A percentile compares a stretch with the other conserved stretches of the same genome.
Conservation (phyloP, 2,329 filamentous ascomycete species). For the Ascochyta viciae-villosae region DNA sequence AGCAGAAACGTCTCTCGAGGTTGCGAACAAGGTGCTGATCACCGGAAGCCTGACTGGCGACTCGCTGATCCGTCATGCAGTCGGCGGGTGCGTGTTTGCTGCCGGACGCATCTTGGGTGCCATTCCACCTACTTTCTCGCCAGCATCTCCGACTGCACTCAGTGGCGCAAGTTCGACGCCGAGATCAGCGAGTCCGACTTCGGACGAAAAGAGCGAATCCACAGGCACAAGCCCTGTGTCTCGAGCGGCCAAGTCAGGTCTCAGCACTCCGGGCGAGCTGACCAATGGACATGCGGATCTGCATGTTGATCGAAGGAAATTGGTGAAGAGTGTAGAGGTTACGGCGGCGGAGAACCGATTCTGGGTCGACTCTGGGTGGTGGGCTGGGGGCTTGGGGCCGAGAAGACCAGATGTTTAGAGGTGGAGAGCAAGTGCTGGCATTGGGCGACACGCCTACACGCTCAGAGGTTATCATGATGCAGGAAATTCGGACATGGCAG, state of each 20-base stretch:
- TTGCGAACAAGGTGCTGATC: constrained; percentile 61
- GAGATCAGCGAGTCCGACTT: constrained; percentile 31
- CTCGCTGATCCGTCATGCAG: constrained; percentile 65
- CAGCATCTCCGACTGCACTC: constrained; percentile 16
- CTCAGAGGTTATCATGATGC: no score
- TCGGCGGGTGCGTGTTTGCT: constrained; percentile 64
- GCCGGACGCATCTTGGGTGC: constrained; percentile 57
- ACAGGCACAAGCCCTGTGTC: constrained; percentile 9
- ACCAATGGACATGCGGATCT: constrained; percentile 50
- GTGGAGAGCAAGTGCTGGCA: neutral
- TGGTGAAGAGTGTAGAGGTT: constrained; percentile 38
- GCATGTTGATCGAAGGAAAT: constrained; percentile 46
- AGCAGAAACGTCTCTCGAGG: constrained; percentile 60
- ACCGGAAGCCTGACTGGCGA: constrained; percentile 67
- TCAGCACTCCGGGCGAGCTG: constrained; percentile 29
- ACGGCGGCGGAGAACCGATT: constrained; percentile 38
- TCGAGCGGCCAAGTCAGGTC: constrained; percentile 14
- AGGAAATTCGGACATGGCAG: no score
- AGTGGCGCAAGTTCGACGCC: constrained; percentile 25
- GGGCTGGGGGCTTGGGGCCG: constrained; percentile 43
- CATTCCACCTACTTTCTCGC: constrained; percentile 31
- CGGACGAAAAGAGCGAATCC: constrained; percentile 25
- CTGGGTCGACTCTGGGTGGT: constrained; percentile 47
- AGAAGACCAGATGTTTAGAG: neutral
- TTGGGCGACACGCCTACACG: neutral